Percentiles rank a stretch among this genome's conserved stretches.
Evolutionary conservation across 495 filamentous ascomycete species (phyloP).

Genomic region (Penicillium canariense): DNA sequence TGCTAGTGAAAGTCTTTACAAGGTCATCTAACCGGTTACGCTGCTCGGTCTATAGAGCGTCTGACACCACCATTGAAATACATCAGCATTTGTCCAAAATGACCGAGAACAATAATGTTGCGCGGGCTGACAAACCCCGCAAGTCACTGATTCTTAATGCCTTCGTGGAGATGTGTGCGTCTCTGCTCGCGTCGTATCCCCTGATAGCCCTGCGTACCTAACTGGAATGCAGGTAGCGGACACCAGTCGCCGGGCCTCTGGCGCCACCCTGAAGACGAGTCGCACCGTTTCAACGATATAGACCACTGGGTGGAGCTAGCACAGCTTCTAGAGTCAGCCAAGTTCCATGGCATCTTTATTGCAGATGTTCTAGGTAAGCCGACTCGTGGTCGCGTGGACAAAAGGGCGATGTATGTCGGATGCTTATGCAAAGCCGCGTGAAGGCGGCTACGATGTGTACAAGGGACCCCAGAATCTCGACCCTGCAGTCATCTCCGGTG

Average conservation of each 20-base stretch:
- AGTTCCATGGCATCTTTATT: conserved; percentile 58
- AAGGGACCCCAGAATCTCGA: conserved; percentile 55
- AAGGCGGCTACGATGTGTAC: conserved; percentile 65
- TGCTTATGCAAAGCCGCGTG: background rate
- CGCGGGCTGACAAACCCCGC: conserved; percentile 15
- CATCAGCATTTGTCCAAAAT: conserved; percentile 1
- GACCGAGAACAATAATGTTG: conserved; percentile 1
- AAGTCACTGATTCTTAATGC: conserved; percentile 60
- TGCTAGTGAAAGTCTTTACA: too few relatives aligned
- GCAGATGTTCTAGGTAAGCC: conserved; percentile 48
- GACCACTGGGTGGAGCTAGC: conserved; percentile 51
- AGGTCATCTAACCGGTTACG: too few relatives aligned
- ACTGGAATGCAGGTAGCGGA: conserved; percentile 39
- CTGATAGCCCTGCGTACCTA: background rate
- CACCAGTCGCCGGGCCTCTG: conserved; percentile 55
- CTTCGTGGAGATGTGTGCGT: conserved; percentile 55
- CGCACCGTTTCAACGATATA: conserved; percentile 52
- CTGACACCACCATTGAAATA: background rate
- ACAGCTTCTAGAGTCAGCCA: conserved; percentile 46
- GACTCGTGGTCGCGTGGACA: background rate
- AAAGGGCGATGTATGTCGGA: background rate
- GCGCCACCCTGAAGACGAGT: conserved; percentile 53
- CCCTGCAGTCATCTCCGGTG: conserved; percentile 56
- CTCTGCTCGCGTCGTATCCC: background rate
- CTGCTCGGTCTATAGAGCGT: too few relatives aligned